Conservation (phyloP, 2,329 filamentous ascomycete species). For the Dactylonectria estremocensis region DNA sequence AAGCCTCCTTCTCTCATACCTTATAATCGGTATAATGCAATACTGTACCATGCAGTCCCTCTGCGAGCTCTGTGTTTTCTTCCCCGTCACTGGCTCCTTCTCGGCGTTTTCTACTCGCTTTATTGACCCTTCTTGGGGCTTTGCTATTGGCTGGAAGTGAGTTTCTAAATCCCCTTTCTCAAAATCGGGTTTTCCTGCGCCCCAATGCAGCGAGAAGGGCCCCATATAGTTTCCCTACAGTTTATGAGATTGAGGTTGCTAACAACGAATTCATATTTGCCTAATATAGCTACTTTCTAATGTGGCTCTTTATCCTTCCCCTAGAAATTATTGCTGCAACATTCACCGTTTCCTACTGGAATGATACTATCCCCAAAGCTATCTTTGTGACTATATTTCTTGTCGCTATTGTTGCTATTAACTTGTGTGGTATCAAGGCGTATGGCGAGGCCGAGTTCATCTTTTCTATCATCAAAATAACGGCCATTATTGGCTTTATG, state of each 20-base stretch:
- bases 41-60: conserved; percentile 94
- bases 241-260: background rate
- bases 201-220: background rate
- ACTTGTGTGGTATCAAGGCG: conserved; percentile 88
- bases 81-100: conserved; percentile 93
- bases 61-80: conserved; percentile 91
- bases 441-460: conserved; percentile 93
- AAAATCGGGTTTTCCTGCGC: accelerated
- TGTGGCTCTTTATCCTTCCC: conserved; percentile 88
- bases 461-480: conserved; percentile 88
- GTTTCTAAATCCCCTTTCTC: conserved; percentile 48
- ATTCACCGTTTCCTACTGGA: conserved; percentile 88
- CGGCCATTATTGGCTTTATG: conserved; percentile 91
- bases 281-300: conserved; percentile 80
- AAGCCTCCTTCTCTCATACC: conserved; percentile 81
- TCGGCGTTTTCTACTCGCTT: conserved; percentile 94
- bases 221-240: too few relatives aligned
- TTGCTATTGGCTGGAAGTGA: conserved; percentile 95
- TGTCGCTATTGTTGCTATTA: conserved; percentile 81
- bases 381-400: conserved; percentile 90
- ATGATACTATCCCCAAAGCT: conserved; percentile 72
- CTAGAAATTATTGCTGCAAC: conserved; percentile 90
- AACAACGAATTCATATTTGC: background rate
- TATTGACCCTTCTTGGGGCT: conserved; percentile 93
- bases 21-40: conserved; percentile 86